Conservation (phyloP, 768 basidiomycete genomes). For the Serendipita sp. region DNA sequence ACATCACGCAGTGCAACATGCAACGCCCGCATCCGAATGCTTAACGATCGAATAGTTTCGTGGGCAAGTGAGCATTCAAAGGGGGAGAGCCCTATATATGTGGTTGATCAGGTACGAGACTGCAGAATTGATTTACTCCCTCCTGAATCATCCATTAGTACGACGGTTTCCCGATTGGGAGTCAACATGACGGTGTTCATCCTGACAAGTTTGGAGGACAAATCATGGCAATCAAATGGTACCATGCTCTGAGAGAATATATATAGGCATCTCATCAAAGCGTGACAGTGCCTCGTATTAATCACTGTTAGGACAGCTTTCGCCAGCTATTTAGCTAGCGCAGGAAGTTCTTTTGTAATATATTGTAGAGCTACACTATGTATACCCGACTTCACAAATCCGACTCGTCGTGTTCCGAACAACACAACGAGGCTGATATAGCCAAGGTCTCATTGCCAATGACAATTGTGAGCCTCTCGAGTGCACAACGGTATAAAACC, state of each 20-base stretch:
- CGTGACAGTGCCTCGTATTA: too few species aligned
- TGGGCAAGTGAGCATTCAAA: neutral
- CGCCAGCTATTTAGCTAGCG: too few species aligned
- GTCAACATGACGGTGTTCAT: neutral
- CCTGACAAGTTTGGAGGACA: neutral
- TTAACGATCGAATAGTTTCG: neutral
- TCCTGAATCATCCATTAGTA: neutral
- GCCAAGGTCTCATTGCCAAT: too few species aligned
- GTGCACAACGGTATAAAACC: too few species aligned
- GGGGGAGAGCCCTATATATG: slow-evolving; percentile 1
- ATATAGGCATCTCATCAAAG: neutral
- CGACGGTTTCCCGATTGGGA: neutral
- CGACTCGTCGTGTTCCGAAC: too few species aligned
- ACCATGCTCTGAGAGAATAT: neutral
- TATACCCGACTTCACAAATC: too few species aligned
- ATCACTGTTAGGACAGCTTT: too few species aligned
- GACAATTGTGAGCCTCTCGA: too few species aligned
- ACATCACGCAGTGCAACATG: neutral
- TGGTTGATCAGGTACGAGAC: slow-evolving; percentile 1
- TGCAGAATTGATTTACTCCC: neutral
- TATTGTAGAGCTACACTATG: too few species aligned
- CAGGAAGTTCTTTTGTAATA: too few species aligned
- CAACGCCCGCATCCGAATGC: neutral
- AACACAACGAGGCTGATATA: too few species aligned
- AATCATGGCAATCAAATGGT: slow-evolving; percentile 1